Evolutionary conservation across 2,329 filamentous ascomycete genomes (phyloP).

Genomic region (Amesomyces nigricolor): DNA sequence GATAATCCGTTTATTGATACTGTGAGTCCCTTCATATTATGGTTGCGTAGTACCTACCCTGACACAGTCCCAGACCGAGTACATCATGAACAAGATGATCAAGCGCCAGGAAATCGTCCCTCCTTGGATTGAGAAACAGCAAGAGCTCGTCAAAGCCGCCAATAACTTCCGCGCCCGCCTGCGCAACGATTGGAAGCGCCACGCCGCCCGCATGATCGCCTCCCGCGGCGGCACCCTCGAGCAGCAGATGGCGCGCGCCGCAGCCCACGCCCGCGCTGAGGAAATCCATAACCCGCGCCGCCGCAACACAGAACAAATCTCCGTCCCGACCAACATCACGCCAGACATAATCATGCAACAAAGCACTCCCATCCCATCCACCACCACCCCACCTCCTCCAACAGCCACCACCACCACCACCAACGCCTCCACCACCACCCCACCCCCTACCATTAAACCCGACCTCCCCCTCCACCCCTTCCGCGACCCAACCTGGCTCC

Average conservation of each 20-base stretch:
- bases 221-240: constrained; percentile 69
- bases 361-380: constrained; percentile 22
- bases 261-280: constrained; percentile 72
- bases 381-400: constrained; percentile 20
- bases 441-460: not conserved
- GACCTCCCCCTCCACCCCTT: constrained; percentile 45
- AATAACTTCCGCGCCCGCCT: constrained; percentile 68
- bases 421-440: not conserved
- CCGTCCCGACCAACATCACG: constrained; percentile 42
- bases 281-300: constrained; percentile 54
- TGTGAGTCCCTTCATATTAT: constrained; percentile 11
- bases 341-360: constrained; percentile 45
- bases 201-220: constrained; percentile 73
- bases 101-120: constrained; percentile 92
- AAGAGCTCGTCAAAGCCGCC: constrained; percentile 69
- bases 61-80: constrained; percentile 58
- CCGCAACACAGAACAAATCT: constrained; percentile 41
- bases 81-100: constrained; percentile 98
- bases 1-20: constrained; percentile 90
- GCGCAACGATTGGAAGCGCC: constrained; percentile 75
- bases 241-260: constrained; percentile 65
- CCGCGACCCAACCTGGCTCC: constrained; percentile 72
- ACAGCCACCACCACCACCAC: too few relatives aligned
- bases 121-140: constrained; percentile 98
- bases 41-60: not conserved